Percentiles rank a stretch among this genome's conserved stretches.
Conservation (phyloP, 768 basidiomycete genomes). For the Dioszegia crocea region DNA sequence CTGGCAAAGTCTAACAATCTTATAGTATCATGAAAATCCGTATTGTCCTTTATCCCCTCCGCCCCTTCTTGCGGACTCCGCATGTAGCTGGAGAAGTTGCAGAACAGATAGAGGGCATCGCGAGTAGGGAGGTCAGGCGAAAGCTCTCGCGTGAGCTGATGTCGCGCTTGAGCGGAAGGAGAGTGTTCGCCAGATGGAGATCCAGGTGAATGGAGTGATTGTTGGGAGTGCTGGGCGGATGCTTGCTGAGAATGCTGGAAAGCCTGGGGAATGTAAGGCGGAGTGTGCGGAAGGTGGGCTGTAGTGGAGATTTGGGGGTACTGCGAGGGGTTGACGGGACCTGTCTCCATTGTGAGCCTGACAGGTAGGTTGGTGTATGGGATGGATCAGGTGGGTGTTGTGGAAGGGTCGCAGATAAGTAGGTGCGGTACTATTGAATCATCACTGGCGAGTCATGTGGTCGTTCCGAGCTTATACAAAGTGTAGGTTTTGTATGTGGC, state of each 20-base stretch:
- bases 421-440: no score
- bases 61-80: slow-evolving; percentile 39
- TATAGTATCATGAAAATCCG: slow-evolving; percentile 41
- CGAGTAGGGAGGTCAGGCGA: slow-evolving; percentile 43
- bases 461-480: no score
- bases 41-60: slow-evolving; percentile 31
- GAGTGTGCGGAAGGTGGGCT: neutral
- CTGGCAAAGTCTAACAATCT: slow-evolving; percentile 45
- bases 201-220: neutral
- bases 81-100: slow-evolving; percentile 47
- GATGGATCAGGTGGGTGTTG: neutral
- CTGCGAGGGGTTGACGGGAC: neutral
- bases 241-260: no score
- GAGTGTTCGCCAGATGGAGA: slow-evolving; percentile 6
- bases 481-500: no score
- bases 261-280: neutral
- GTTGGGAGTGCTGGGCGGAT: neutral
- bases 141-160: slow-evolving; percentile 17
- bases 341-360: slow-evolving; percentile 1
- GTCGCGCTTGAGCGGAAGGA: slow-evolving; percentile 10
- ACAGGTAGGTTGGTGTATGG: neutral
- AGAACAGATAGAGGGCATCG: slow-evolving; percentile 46
- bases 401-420: no score
- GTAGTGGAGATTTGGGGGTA: slow-evolving; percentile 1
- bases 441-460: no score